Evolutionary conservation across 805 yeast species (phyloP), one percentile per base, ranked within the genome.

Genomic region (Candida ortonii): DNA sequence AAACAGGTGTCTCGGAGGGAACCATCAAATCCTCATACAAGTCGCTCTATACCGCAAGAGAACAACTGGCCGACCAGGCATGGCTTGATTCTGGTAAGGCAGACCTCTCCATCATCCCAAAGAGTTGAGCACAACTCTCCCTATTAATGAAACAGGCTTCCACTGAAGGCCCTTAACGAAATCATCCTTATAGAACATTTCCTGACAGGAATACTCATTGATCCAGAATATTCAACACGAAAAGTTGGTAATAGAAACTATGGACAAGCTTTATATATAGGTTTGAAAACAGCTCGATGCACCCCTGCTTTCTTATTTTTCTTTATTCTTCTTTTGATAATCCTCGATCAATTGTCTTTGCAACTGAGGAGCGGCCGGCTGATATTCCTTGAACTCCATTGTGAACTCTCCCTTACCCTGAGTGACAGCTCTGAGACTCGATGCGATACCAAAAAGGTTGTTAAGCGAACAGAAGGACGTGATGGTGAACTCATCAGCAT

Each of bases 371-470:
- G 94, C 75, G 33, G 94, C 84, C 48, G 95, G 96, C 32, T 90
- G 78, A 61, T 90, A 93, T 55, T 87, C 84, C 58, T 84, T 81
- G 69, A 93, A 93, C 62, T 93, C 99, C 62, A 93, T 73, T 2
- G 96, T 77, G 63, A 93, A 93, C 67, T 94, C 97, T 55, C 99
- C 98, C 62, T 93, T 93, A 66, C 99, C 99, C 66, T 93, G 98
- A 11, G 98, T 90, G 41, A 85, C 79, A 14, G 98, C 97, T 71
- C 99, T 83, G 57, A 93, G 72, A 16, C 86, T 78, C 7, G 97
- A 85, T 6, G 97, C 96, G 58, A 93, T 86, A 23, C 98, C 98
- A 62, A 93, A 93, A 87, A 93, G 78, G 43, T 85, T 77, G 69
- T 89, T 89, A 65, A 93, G 77, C n/a, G 97, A 84, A 68, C 97